These are phyloP conservation scores for Xerocomellus intermedius DNA, from an alignment of 768 basidiomycete genomes.

Conservation along the genomic window DNA sequence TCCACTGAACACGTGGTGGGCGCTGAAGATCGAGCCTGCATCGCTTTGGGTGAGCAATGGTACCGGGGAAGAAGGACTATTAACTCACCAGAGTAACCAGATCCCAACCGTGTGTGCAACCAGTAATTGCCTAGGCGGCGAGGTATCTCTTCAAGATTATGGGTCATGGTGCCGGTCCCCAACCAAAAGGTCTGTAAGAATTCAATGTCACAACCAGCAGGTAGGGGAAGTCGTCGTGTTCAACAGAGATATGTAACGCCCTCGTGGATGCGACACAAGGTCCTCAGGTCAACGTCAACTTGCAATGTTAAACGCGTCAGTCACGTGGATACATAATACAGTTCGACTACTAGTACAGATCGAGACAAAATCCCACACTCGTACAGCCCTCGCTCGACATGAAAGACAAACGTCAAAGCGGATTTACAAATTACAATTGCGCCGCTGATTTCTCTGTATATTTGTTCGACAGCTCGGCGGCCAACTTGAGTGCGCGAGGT, in stretches of 20 bases:
- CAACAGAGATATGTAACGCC: background rate
- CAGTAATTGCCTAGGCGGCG: constrained; percentile 57
- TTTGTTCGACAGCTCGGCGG: constrained; percentile 38
- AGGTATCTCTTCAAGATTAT: constrained; percentile 25
- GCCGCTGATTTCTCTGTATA: constrained; percentile 16
- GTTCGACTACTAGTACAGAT: background rate
- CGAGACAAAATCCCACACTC: background rate
- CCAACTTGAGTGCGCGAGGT: constrained; percentile 57
- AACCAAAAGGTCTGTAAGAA: background rate
- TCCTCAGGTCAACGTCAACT: too few species aligned
- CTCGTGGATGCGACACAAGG: constrained; percentile 1
- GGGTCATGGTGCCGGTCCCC: constrained; percentile 11
- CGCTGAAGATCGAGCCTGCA: constrained; percentile 71
- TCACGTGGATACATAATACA: constrained; percentile 23
- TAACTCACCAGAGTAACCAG: constrained; percentile 67
- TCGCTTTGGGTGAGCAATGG: background rate
- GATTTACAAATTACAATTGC: constrained; percentile 23
- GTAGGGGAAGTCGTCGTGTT: background rate
- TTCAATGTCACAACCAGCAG: background rate
- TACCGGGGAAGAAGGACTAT: background rate
- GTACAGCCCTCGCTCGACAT: background rate
- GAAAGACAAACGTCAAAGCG: background rate
- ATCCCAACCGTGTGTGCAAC: constrained; percentile 58
- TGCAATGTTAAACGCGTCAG: constrained; percentile 22
- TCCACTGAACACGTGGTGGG: constrained; percentile 53